Evolutionary conservation across 2,329 filamentous ascomycete species (phyloP), one percentile per base, ranked within the genome.

Genomic region (Talaromyces sp.): DNA sequence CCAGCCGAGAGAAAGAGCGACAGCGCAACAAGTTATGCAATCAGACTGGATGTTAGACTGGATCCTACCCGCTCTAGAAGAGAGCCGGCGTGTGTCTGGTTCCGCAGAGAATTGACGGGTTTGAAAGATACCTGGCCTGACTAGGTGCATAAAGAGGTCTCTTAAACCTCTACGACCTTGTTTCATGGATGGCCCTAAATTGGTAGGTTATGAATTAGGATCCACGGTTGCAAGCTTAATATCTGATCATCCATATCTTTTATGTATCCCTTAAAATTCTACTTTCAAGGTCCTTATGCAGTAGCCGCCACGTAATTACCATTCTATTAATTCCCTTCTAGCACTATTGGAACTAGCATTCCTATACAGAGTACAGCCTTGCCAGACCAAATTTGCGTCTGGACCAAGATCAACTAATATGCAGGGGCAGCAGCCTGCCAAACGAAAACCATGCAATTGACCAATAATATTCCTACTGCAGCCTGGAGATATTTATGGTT

Each of bases 31-130:
- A 40, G 54, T 73, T 61, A 69, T 74, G 34, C 65, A 70, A 22
- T 73, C 68, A 25, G 70, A 74, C 66, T 74, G 72, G 73, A 75
- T 75, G 72, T 66, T 69, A 6, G 71, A 69, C 60, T 74, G 73
- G 72, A 72, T 70, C 63, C 25, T 73, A 27, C 72, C 73, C 6
- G 22, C 49, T 53, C 15, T 29, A 17, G 49, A 53, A 53, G 6
- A 53, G 15, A 53, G 49, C 25, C 5, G 49, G 6, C 25, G 5
- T 53, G 2, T 53, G 17, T 31, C 49, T 31, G 15, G 7, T 17
- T 31, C 49, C n/a, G 25, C 7, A 53, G 27, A 31, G 6, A 29
- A 29, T 31, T 53, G 49, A 53, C 15, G 5, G 17, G n/a, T 19
- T 15, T 40, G 38, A n/a, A n/a, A n/a, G n/a, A n/a, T n/a, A n/a